Evolutionary conservation across 140 eudicot species (phyloP).

Genomic region (Oenanthe javanica): DNA sequence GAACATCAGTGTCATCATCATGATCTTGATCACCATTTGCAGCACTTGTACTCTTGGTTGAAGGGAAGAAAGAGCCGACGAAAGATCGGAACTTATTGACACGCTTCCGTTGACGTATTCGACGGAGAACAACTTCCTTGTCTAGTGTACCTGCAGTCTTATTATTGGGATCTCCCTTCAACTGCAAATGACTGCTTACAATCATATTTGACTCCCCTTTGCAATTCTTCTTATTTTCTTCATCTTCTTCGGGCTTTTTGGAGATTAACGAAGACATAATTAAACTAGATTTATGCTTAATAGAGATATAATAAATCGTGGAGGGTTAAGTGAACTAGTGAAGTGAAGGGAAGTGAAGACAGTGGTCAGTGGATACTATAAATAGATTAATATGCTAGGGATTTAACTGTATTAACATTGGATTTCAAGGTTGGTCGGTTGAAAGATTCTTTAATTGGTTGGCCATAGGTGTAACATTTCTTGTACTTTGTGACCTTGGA

Average conservation of each 20-base stretch:
- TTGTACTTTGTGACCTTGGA: not conserved
- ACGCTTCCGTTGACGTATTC: conserved; percentile 67
- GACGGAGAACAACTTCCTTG: conserved; percentile 54
- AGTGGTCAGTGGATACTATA: not conserved
- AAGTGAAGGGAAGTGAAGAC: not conserved
- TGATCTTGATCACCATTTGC: not conserved
- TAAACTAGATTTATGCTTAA: not conserved
- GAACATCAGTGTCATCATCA: not conserved
- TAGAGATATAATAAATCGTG: not conserved
- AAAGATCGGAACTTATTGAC: conserved; percentile 39
- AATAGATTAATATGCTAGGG: too few relatives aligned
- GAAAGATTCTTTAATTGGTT: not conserved
- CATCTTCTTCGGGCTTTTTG: not conserved
- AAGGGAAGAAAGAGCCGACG: conserved; percentile 25
- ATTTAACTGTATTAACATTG: not conserved
- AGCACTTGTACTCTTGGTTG: not conserved
- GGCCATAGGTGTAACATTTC: not conserved
- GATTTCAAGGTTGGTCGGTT: not conserved
- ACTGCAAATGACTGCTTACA: too few relatives aligned
- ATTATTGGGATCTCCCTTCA: too few relatives aligned
- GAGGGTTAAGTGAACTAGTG: not conserved
- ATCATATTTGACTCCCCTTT: not conserved
- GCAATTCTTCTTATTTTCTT: not conserved
- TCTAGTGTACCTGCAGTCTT: too few relatives aligned
- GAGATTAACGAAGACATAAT: conserved; percentile 13